Conservation (phyloP, 78 protist species). For the Tieghemostelium lacteum region DNA sequence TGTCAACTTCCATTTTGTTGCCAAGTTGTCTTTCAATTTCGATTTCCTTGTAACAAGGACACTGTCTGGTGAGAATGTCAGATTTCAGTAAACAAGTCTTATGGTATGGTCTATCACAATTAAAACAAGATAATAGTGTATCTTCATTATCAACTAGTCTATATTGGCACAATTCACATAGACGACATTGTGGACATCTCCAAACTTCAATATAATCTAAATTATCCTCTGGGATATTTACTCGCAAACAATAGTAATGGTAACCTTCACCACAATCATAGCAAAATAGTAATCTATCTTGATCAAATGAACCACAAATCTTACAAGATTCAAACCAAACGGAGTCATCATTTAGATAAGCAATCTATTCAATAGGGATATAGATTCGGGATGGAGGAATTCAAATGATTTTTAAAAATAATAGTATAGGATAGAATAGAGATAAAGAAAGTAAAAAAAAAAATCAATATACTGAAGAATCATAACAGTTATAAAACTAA, state of each 20-base stretch:
- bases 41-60: too few species aligned
- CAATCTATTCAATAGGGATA: not conserved
- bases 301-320: not conserved
- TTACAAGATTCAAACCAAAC: not conserved
- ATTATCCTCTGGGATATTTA: too few species aligned
- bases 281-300: not conserved
- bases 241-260: not conserved
- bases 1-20: not conserved
- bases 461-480: not conserved
- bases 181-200: not conserved
- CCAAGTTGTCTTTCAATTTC: too few species aligned
- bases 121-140: not conserved
- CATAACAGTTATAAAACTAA: not conserved
- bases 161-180: not conserved
- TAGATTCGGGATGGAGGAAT: not conserved
- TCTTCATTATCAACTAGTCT: not conserved
- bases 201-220: not conserved
- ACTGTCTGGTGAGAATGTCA: not conserved
- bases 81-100: not conserved
- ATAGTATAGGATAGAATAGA: not conserved
- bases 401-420: too few species aligned
- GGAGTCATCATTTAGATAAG: not conserved
- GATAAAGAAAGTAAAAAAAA: not conserved
- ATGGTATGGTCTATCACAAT: not conserved
- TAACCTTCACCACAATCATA: not conserved